Conservation (phyloP, 495 filamentous ascomycete genomes). For the Xylaria telfairii region DNA sequence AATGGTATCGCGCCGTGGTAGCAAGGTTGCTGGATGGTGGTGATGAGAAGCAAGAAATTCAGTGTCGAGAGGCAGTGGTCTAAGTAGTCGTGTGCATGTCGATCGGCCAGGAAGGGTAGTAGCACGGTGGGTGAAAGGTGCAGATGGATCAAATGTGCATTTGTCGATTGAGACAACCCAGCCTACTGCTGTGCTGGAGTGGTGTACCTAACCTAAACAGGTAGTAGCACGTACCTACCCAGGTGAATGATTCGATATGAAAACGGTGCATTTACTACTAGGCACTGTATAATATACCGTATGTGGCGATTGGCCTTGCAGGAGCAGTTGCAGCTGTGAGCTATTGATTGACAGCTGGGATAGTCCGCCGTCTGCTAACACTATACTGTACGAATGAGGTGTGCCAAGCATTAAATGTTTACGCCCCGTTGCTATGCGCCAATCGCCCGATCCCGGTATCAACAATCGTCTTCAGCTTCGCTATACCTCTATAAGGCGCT, state of each 20-base stretch:
- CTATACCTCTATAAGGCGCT: neutral
- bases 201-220: too few relatives aligned
- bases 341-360: neutral
- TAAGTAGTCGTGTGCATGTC: neutral
- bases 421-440: conserved; percentile 27
- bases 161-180: neutral
- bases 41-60: neutral
- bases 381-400: conserved; percentile 18
- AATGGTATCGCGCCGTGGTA: neutral
- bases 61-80: neutral
- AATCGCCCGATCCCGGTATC: conserved; percentile 14
- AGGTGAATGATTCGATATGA: too few relatives aligned
- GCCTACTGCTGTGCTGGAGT: too few relatives aligned
- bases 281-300: too few relatives aligned
- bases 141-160: neutral
- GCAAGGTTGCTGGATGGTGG: neutral
- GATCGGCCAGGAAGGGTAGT: neutral
- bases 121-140: neutral
- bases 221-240: too few relatives aligned
- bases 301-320: too few relatives aligned
- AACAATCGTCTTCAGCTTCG: conserved; percentile 12
- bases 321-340: too few relatives aligned
- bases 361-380: neutral
- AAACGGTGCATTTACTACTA: too few relatives aligned
- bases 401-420: conserved; percentile 26